A percentile compares a stretch with the other conserved stretches of the same genome.
These are phyloP conservation scores for Alternaria triticina DNA, from an alignment of 2,329 filamentous ascomycete genomes.

Conservation along the genomic window DNA sequence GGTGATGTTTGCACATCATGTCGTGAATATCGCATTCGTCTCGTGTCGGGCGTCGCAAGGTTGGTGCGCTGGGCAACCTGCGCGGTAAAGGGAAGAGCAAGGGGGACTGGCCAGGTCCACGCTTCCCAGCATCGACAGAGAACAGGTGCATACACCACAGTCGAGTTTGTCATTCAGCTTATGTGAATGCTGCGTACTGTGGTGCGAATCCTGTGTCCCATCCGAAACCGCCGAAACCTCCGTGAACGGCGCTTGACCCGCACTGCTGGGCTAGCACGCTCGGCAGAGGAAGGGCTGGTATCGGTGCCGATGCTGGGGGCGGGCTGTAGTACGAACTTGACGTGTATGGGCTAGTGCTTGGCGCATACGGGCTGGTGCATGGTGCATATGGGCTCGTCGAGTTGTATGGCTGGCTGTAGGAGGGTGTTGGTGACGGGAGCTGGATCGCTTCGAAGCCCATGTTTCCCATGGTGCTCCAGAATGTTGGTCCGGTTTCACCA, in stretches of 20 bases:
- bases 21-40: slow-evolving; percentile 55
- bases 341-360: slow-evolving; percentile 66
- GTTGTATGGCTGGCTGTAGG: slow-evolving; percentile 72
- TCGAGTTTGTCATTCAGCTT: slow-evolving; percentile 50
- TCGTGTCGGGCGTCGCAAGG: slow-evolving; percentile 49
- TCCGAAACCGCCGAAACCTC: slow-evolving; percentile 77
- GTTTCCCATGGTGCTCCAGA: slow-evolving; percentile 75
- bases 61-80: slow-evolving; percentile 49
- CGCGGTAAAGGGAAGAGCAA: slow-evolving; percentile 28
- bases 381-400: slow-evolving; percentile 50
- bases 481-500: slow-evolving; percentile 71
- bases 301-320: slow-evolving; percentile 74
- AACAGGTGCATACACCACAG: slow-evolving; percentile 29
- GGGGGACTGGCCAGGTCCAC: slow-evolving; percentile 53
- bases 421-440: slow-evolving; percentile 78
- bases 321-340: slow-evolving; percentile 79
- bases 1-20: slow-evolving; percentile 51
- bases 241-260: slow-evolving; percentile 67
- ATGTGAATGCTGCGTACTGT: slow-evolving; percentile 79
- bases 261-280: slow-evolving; percentile 87
- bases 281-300: slow-evolving; percentile 79
- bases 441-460: slow-evolving; percentile 71
- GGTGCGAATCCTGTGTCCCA: slow-evolving; percentile 86
- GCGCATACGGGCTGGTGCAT: slow-evolving; percentile 49
- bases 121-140: slow-evolving; percentile 43